Base-by-base conservation (phyloP, 73 alveolate species). In the Blepharisma stoltei region DNA sequence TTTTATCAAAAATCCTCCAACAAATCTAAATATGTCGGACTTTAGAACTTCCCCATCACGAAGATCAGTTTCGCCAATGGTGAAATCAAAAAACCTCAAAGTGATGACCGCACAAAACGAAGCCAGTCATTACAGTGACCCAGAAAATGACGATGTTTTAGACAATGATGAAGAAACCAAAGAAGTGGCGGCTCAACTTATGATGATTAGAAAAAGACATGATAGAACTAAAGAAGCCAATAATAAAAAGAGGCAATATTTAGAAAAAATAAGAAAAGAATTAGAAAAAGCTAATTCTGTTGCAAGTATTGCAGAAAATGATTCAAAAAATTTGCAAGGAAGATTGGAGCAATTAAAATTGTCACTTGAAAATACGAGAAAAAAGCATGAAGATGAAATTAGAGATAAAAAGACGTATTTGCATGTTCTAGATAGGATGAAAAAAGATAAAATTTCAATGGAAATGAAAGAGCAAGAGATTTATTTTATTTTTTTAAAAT, bases 391-490 rank as follows among this genome's bases (percentile, higher is more conserved):
- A 6, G 82, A 41, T 48, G 88, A 71, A 32, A 49, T 48, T 45
- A 52, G 79, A 70, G 60, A 77, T 37, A 52, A 78, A 54, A 70
- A 78, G 52, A 54, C 83, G 11, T 88, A 88, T 54, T 48, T 54
- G 32, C 91, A 88, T 49, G 77, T 88, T 89, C 52, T 88, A 9
- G 91, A 83, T 25, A 48, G 95, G 5, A 88, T 88, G 95, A 88
- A 88, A 65, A 83, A 83, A 60, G 95, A 88, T 77, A 65, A 83
- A 6, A 80, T 88, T 67, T 85, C 95, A 9, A 46, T 83, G 54
- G 47, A 88, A 55, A 78, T 83, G 25, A 43, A 55, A 55, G 71
- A n/a, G n/a, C n/a, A n/a, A n/a, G n/a, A n/a, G n/a, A n/a, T n/a
- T n/a, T n/a, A n/a, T n/a, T n/a, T n/a, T n/a, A n/a, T n/a, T n/a